Base-by-base conservation (phyloP, 352 stramenopile species). In the Globisporangium viniferum region DNA sequence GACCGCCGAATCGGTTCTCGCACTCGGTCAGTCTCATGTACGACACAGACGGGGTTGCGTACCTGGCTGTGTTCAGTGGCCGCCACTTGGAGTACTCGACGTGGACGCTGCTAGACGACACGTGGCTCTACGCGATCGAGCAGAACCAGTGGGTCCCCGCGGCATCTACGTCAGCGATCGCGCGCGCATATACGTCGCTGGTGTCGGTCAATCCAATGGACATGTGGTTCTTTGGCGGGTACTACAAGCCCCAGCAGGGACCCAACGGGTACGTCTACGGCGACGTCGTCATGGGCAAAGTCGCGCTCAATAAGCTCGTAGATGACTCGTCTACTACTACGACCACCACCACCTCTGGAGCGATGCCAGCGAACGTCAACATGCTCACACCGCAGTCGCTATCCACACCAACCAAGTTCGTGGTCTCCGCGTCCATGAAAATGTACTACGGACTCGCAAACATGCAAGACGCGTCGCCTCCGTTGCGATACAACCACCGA, bases 181-280 rank as follows among this genome's bases (percentile, higher is more conserved):
- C 77, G 41, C 84, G 84, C 2, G 84, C 84, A 1, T 92, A 92
- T 70, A 92, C 84, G 22, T 88, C 84, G 15, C 68, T 85, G 62
- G 71, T 92, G n/a, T 74, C 76, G 2, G 79, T 81, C 0, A 58
- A 75, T 54, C 67, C 73, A 2, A 66, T 60, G 0, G 75, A 76
- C 61, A 84, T 90, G 64, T 92, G 84, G 84, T 92, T 92, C 72
- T 92, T 91, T 29, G 80, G 80, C 0, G 84, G 84, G 20, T 92
- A 92, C 67, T 92, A 87, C 61, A 81, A 81, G 12, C 71, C 79
- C 8, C 74, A 77, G 10, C 68, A 84, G 48, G 78, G 81, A 35
- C 67, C 73, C 29, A 92, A 76, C 68, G 84, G 82, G 0, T 92
- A 88, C 66, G 84, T 92, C 44, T 91, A 89, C 66, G 80, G 90